These are phyloP conservation scores for Phytophthora tubulina DNA, from an alignment of 352 stramenopile genomes.

Conservation along the genomic window DNA sequence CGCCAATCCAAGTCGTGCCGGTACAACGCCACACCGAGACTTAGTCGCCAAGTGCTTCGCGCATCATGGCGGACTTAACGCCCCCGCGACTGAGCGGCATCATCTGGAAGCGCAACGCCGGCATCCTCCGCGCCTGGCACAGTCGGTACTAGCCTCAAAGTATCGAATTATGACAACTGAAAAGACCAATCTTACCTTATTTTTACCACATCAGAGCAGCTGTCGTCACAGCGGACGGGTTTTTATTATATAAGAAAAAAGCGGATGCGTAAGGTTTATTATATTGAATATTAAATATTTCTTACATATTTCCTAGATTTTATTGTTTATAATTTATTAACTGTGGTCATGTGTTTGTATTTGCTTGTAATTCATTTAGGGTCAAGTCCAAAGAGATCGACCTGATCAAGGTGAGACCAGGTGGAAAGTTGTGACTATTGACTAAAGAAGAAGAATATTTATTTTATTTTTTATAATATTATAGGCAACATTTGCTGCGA, in stretches of 20 bases:
- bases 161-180: background rate
- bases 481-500: conserved; percentile 53
- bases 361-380: conserved; percentile 20
- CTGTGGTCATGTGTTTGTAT: too few species aligned
- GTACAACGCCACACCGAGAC: conserved; percentile 11
- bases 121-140: conserved; percentile 73
- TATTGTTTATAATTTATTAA: too few species aligned
- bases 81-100: conserved; percentile 51
- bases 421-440: background rate
- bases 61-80: conserved; percentile 28
- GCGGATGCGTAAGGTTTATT: conserved; percentile 41
- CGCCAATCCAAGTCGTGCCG: conserved; percentile 1
- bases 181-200: background rate
- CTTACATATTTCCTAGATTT: background rate
- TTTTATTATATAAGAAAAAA: conserved; percentile 81
- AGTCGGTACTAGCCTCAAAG: conserved; percentile 43
- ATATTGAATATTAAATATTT: background rate
- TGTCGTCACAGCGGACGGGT: conserved; percentile 68
- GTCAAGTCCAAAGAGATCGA: conserved; percentile 73
- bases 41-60: conserved; percentile 5
- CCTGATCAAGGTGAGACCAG: conserved; percentile 64
- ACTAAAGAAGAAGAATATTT: background rate
- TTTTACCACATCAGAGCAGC: conserved; percentile 39
- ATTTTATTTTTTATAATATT: conserved; percentile 12
- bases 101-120: conserved; percentile 74